Evolutionary conservation across 192 early-diverging fungal genomes (phyloP).

Genomic region (Phycomyces blakesleeanus): DNA sequence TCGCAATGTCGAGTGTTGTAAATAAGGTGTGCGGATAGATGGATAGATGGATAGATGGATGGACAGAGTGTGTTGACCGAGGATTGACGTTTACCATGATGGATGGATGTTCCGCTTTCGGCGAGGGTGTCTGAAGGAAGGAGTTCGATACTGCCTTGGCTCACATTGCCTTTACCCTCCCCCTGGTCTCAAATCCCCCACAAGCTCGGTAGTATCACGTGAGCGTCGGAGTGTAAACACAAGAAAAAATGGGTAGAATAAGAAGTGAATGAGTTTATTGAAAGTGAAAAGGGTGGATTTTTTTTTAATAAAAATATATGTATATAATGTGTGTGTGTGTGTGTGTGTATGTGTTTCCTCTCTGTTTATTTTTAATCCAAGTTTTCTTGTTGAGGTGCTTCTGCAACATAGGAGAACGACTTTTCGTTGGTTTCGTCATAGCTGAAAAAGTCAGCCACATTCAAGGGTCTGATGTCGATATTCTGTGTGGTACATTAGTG

Average conservation of each 20-base stretch:
- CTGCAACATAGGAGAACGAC: constrained; percentile 1
- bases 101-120: background rate
- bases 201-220: background rate
- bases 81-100: background rate
- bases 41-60: background rate
- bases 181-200: background rate
- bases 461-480: constrained; percentile 24
- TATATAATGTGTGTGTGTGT: too few species aligned
- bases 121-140: constrained; percentile 1
- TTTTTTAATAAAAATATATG: too few species aligned
- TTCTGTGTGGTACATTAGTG: constrained; percentile 14
- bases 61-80: background rate
- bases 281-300: too few species aligned
- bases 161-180: too few species aligned
- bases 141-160: background rate
- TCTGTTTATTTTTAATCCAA: constrained; percentile 16
- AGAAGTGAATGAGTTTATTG: too few species aligned
- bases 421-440: constrained; percentile 20
- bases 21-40: background rate
- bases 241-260: background rate
- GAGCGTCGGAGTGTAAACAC: background rate
- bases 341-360: too few species aligned
- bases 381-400: constrained; percentile 20
- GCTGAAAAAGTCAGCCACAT: constrained; percentile 25
- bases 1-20: too few species aligned